Evolutionary conservation across 257 asterid genomes (phyloP).

Genomic region (Solanum dulcamara): DNA sequence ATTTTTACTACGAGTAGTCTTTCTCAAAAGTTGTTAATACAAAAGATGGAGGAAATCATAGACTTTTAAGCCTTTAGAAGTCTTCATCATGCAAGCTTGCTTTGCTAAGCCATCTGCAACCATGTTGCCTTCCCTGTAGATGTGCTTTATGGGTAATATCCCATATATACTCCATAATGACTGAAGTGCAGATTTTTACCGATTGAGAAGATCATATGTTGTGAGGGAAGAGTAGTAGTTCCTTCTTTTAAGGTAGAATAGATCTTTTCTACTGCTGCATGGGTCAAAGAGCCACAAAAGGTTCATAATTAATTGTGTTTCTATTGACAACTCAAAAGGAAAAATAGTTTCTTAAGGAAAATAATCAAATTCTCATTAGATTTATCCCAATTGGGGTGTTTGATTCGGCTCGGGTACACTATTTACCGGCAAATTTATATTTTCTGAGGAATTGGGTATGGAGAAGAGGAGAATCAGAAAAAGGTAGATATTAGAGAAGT

Average conservation of each 20-base stretch:
- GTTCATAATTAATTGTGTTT: neutral
- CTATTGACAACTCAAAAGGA: neutral
- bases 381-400: too few relatives aligned
- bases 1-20: neutral
- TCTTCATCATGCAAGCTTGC: neutral
- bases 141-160: neutral
- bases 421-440: too few relatives aligned
- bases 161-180: neutral
- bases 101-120: neutral
- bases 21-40: neutral
- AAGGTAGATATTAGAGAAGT: too few relatives aligned
- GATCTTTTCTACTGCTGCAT: neutral
- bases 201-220: neutral
- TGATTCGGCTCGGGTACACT: too few relatives aligned
- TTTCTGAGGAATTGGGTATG: too few relatives aligned
- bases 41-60: neutral
- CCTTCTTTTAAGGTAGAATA: neutral
- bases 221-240: neutral
- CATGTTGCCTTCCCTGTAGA: neutral
- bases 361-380: too few relatives aligned
- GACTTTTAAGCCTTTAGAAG: neutral
- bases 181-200: neutral
- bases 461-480: too few relatives aligned
- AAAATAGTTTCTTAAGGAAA: too few relatives aligned
- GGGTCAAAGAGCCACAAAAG: neutral